These are phyloP conservation scores for Trypanosoma mega DNA, from an alignment of 208 protist species.

Conservation along the genomic window DNA sequence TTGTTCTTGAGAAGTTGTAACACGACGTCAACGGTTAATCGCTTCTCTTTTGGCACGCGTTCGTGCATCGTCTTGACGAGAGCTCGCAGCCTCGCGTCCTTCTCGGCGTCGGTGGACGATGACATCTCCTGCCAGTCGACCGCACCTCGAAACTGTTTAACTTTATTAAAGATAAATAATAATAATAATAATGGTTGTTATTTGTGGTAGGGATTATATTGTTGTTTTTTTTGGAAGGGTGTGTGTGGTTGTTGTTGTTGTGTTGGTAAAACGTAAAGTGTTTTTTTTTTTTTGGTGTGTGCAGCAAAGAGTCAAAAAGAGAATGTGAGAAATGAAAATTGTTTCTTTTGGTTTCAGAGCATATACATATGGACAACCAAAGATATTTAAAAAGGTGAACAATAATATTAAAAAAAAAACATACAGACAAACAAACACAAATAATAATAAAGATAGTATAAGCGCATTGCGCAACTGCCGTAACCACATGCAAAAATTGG, in stretches of 20 bases:
- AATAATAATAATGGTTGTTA: no score
- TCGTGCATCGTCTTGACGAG: conserved; percentile 70
- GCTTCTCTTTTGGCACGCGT: conserved; percentile 73
- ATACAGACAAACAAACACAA: not conserved
- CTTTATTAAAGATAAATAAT: not conserved
- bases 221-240: not conserved
- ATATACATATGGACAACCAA: not conserved
- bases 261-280: not conserved
- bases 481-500: not conserved
- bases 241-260: not conserved
- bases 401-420: conserved; percentile 11
- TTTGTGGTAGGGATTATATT: no score
- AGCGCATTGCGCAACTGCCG: no score
- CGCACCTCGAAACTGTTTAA: not conserved
- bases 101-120: conserved; percentile 34
- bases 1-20: conserved; percentile 66
- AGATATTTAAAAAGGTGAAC: conserved; percentile 9
- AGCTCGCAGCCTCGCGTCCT: conserved; percentile 56
- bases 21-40: conserved; percentile 59
- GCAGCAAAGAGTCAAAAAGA: not conserved
- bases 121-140: conserved; percentile 1
- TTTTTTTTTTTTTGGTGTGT: conserved; percentile 2
- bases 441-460: not conserved
- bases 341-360: no score
- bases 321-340: no score